Conservation (phyloP, 1,284 basidiomycete species). For the Gomphus sp. region DNA sequence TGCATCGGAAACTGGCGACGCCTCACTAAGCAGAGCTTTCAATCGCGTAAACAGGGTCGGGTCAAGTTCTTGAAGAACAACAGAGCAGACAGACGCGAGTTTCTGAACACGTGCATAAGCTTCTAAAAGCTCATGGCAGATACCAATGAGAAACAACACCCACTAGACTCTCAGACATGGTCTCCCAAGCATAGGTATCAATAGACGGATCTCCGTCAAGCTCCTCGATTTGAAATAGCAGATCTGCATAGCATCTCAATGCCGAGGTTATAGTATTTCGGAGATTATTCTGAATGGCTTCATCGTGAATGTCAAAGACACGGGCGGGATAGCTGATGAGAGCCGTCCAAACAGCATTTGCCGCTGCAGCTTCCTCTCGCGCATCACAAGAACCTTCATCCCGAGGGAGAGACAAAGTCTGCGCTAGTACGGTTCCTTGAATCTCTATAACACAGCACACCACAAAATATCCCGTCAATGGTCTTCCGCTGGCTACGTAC, state of each 20-base stretch:
- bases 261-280: conserved; percentile 46
- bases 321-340: conserved; percentile 41
- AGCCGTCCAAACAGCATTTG: conserved; percentile 70
- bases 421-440: conserved; percentile 76
- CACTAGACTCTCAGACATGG: conserved; percentile 77
- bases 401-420: conserved; percentile 48
- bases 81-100: conserved; percentile 77
- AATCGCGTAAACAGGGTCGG: conserved; percentile 63
- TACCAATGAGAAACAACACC: conserved; percentile 16
- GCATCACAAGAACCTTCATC: conserved; percentile 17
- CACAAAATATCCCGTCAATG: conserved; percentile 81
- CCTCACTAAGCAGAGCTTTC: conserved; percentile 70
- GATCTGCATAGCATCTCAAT: conserved; percentile 65
- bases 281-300: conserved; percentile 34
- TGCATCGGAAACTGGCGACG: conserved; percentile 73
- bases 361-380: conserved; percentile 62
- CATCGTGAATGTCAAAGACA: conserved; percentile 30
- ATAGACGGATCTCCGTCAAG: conserved; percentile 69
- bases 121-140: conserved; percentile 15
- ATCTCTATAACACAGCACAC: conserved; percentile 80
- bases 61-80: conserved; percentile 66
- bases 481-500: conserved; percentile 67
- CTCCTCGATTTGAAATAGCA: conserved; percentile 66
- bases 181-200: conserved; percentile 83
- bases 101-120: conserved; percentile 43